Percentiles rank a stretch among this genome's conserved stretches.
phyloP scores from a whole-genome alignment of 805 yeast species.

The Jamesozyma jinghongensis region DNA sequence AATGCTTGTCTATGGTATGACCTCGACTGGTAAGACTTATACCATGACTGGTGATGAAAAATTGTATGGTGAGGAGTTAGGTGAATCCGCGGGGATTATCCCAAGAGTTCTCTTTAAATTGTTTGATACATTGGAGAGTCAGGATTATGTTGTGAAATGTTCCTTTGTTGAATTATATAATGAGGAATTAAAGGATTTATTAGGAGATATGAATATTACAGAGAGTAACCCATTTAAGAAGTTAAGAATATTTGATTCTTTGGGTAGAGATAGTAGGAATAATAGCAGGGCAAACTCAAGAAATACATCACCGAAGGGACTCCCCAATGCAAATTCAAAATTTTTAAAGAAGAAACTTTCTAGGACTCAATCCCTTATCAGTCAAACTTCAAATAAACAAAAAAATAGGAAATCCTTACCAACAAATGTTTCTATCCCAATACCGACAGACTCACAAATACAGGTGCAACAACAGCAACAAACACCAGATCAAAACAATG shows the following conservation, averaged over 20 bases:
- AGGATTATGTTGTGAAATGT: slow-evolving; percentile 60
- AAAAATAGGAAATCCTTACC: background rate
- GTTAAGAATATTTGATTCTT: slow-evolving; percentile 44
- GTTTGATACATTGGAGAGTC: slow-evolving; percentile 40
- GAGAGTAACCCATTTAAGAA: slow-evolving; percentile 30
- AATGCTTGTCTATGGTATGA: slow-evolving; percentile 82
- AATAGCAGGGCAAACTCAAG: slow-evolving; percentile 18
- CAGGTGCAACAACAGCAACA: slow-evolving; percentile 1
- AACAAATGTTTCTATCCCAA: background rate
- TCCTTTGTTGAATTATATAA: slow-evolving; percentile 82
- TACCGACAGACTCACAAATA: background rate
- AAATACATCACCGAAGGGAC: slow-evolving; percentile 5
- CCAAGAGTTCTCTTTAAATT: slow-evolving; percentile 51
- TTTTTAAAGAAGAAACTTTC: background rate
- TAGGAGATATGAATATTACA: slow-evolving; percentile 28
- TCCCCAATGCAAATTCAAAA: slow-evolving; percentile 5
- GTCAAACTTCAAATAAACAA: background rate
- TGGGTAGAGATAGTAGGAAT: background rate
- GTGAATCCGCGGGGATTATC: slow-evolving; percentile 52
- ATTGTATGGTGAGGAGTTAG: slow-evolving; percentile 26
- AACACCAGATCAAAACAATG: slow-evolving; percentile 15
- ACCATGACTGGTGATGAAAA: slow-evolving; percentile 65
- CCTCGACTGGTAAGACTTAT: slow-evolving; percentile 83
- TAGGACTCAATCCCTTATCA: background rate
- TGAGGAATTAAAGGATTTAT: slow-evolving; percentile 71